These are phyloP conservation scores for Ambrosiella xylebori DNA, from an alignment of 2,329 filamentous ascomycete genomes.

Conservation along the genomic window DNA sequence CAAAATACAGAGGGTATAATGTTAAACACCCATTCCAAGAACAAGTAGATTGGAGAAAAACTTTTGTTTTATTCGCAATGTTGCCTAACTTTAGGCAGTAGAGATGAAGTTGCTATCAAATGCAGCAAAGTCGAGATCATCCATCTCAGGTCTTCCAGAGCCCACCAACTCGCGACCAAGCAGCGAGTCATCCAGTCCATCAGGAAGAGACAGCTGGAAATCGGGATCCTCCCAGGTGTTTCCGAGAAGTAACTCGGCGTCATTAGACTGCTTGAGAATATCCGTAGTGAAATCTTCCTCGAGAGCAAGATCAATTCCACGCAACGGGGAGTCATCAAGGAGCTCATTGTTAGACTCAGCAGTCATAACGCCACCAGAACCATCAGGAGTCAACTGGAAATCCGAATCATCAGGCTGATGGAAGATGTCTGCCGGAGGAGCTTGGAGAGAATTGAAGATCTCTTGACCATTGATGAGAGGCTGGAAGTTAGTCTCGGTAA, in stretches of 20 bases:
- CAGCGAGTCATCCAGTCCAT: background rate
- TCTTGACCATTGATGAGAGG: constrained; percentile 4
- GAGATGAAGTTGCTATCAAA: too few species aligned
- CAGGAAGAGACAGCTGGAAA: background rate
- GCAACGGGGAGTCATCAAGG: background rate
- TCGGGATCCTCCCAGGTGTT: background rate
- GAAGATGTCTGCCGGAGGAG: constrained; percentile 7
- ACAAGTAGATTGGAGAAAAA: too few species aligned
- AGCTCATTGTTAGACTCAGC: constrained; percentile 11
- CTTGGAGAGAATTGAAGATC: constrained; percentile 4
- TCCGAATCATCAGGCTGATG: background rate
- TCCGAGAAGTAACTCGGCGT: background rate
- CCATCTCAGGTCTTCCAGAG: too few species aligned
- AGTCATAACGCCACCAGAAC: constrained; percentile 5
- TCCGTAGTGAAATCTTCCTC: constrained; percentile 5
- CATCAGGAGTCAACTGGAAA: background rate
- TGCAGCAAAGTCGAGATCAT: too few species aligned
- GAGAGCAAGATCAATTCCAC: background rate
- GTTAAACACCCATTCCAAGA: too few species aligned
- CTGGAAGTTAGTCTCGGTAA: constrained; percentile 1
- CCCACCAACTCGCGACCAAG: background rate
- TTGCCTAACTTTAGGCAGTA: too few species aligned
- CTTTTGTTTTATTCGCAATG: too few species aligned
- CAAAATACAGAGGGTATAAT: too few species aligned
- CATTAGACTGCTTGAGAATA: constrained; percentile 1